phyloP scores from a whole-genome alignment of 768 basidiomycete genomes.

The Serendipita sp. region DNA sequence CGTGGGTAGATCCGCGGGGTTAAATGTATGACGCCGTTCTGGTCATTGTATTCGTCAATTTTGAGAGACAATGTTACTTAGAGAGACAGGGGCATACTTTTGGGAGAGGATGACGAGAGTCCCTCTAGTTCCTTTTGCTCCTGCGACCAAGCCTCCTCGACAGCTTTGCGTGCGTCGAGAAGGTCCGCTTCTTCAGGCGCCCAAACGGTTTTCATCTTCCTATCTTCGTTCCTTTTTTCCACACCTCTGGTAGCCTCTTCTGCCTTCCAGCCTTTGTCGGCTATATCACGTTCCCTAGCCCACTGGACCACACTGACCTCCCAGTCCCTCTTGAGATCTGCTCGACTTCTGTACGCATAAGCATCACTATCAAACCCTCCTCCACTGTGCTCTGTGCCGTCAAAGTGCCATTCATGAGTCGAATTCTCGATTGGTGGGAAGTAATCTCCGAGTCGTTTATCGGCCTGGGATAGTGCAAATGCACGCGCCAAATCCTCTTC shows the following conservation, averaged over 20 bases:
- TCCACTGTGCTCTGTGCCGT: constrained; percentile 1
- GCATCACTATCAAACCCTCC: constrained; percentile 4
- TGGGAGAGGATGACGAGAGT: not conserved
- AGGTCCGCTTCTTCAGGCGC: not conserved
- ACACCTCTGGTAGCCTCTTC: not conserved
- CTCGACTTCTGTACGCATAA: not conserved
- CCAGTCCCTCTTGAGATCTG: not conserved
- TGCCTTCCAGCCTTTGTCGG: constrained; percentile 2
- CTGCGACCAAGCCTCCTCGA: not conserved
- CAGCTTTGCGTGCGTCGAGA: not conserved
- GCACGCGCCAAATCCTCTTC: constrained; percentile 2
- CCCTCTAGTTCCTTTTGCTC: constrained; percentile 1
- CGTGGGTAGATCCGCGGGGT: not conserved
- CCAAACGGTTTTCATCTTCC: constrained; percentile 1
- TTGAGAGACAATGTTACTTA: not conserved
- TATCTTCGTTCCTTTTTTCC: not conserved
- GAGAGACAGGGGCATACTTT: not conserved
- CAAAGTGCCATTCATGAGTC: not conserved
- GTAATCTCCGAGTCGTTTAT: constrained; percentile 2
- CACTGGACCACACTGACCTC: not conserved
- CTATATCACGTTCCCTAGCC: constrained; percentile 1
- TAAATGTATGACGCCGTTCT: not conserved
- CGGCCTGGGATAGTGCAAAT: not conserved
- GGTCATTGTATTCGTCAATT: not conserved
- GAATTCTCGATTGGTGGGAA: not conserved